Percentiles rank a stretch among this genome's conserved stretches.
phyloP scores from a whole-genome alignment of 345 rosid species.

The Heritiera fomes region DNA sequence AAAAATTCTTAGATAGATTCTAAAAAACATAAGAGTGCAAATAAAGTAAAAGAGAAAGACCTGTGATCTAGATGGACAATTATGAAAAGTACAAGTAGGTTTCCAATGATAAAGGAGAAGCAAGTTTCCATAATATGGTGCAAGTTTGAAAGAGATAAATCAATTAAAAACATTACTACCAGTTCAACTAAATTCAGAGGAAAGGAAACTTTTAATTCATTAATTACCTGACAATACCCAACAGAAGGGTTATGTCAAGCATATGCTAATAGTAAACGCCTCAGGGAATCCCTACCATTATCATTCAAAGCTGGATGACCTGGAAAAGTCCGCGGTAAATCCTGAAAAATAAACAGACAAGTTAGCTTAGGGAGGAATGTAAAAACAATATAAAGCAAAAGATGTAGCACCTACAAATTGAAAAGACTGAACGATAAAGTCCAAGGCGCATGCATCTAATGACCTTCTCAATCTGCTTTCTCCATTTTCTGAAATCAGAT shows the following conservation, averaged over 20 bases:
- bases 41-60: conserved; percentile 3
- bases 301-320: conserved; percentile 96
- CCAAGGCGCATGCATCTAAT: conserved; percentile 55
- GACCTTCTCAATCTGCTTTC: conserved; percentile 98
- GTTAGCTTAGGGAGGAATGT: conserved; percentile 40
- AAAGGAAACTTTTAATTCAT: conserved; percentile 5
- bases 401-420: conserved; percentile 55
- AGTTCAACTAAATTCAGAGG: background rate
- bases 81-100: background rate
- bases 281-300: conserved; percentile 83
- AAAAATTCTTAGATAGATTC: background rate
- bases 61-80: background rate
- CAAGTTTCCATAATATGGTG: conserved; percentile 4
- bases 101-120: conserved; percentile 15
- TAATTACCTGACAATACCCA: conserved; percentile 92
- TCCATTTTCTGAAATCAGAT: conserved; percentile 59
- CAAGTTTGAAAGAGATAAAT: conserved; percentile 11
- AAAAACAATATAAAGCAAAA: conserved; percentile 35
- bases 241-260: conserved; percentile 91
- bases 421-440: conserved; percentile 56
- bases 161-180: conserved; percentile 15
- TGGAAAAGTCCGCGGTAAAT: conserved; percentile 91
- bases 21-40: background rate
- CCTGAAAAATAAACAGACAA: conserved; percentile 52
- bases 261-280: conserved; percentile 85